Base-by-base conservation (phyloP, 805 yeast species). In the Wickerhamomyces tratensis region DNA sequence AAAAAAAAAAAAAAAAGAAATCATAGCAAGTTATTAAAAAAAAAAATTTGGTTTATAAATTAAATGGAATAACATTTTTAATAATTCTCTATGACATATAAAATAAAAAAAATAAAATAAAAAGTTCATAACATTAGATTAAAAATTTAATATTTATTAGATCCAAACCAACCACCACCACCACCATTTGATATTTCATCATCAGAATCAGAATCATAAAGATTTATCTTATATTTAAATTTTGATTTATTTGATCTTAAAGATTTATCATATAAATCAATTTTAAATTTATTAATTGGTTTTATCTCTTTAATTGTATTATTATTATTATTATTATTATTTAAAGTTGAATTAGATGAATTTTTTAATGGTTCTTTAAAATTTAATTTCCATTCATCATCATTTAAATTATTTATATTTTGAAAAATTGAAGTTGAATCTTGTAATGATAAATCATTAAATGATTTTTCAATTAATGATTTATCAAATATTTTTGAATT, bases 191-290 rank as follows among this genome's bases (percentile, higher is more conserved):
- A 20, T 2, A 6, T 13, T 6, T 6, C 25, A 29, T 31, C 31
- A 25, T 38, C 40, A 11, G 47, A 51, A 12, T 47, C 47, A 15
- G 43, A 46, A 40, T 44, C 46, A 38, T 56, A 56, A 8, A 54
- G 33, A 33, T 44, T 49, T 39, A 53, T 31, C 27, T 52, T 54
- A 20, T 20, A 20, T 20, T 2, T 20, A 4, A 20, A 20, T 20
- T 20, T 20, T 39, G 42, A 47, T 15, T 49, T 50, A 37, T 56
- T 55, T 44, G 25, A 5, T n/a, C n/a, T 35, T 13, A 10, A 9
- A 20, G 31, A n/a, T n/a, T 51, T 50, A 6, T 53, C 58, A 39
- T 55, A 56, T 20, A 56, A 41, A 26, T 56, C 57, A 40, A 56
- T 55, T 46, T 50, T 56, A 43, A 48, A 54, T 38, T 47, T 48